A percentile compares a stretch with the other conserved stretches of the same genome.
phyloP scores from a whole-genome alignment of 257 asterid genomes.

The Solanum pinnatisectum region DNA sequence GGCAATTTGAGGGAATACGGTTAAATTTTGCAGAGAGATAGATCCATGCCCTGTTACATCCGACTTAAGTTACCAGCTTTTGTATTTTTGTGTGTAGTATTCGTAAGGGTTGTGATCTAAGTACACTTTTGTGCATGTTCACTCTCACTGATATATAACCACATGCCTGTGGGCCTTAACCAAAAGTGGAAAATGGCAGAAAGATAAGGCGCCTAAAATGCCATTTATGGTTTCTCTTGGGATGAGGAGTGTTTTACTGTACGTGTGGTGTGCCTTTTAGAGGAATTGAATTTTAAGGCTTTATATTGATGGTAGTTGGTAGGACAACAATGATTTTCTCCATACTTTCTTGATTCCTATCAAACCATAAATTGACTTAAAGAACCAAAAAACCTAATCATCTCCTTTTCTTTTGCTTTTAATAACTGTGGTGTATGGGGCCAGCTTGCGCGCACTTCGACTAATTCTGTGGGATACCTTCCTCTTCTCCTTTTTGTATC shows the following conservation, averaged over 20 bases:
- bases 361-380: conserved; percentile 31
- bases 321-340: conserved; percentile 43
- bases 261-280: not conserved
- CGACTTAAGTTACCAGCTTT: not conserved
- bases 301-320: conserved; percentile 58
- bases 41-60: conserved; percentile 1
- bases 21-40: not conserved
- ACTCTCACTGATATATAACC: conserved; percentile 9
- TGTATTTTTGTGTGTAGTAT: not conserved
- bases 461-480: not conserved
- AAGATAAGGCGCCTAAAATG: conserved; percentile 22
- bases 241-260: conserved; percentile 35
- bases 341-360: conserved; percentile 45
- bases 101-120: not conserved
- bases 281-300: conserved; percentile 12
- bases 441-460: not conserved
- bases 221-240: conserved; percentile 14
- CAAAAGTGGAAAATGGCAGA: conserved; percentile 20
- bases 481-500: not conserved
- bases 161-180: conserved; percentile 37
- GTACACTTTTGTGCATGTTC: not conserved
- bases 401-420: not conserved
- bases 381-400: conserved; percentile 19
- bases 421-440: not conserved
- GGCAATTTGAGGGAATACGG: conserved; percentile 3